phyloP scores from a whole-genome alignment of 2,329 filamentous ascomycete genomes.

The Coleophoma crateriformis region DNA sequence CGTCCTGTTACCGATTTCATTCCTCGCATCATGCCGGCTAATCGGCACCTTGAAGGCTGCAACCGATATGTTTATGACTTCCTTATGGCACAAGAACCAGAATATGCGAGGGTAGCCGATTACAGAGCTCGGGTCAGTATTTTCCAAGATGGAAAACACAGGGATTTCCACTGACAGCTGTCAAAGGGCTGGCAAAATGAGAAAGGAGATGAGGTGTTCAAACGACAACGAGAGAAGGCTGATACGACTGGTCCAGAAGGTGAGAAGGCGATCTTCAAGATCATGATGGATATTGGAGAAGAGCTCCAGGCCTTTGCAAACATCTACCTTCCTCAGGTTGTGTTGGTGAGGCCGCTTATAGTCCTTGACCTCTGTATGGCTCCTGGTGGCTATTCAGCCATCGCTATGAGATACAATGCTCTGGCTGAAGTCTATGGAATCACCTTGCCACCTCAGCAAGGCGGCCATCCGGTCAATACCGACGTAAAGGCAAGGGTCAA shows the following conservation, averaged over 20 bases:
- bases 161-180: not conserved
- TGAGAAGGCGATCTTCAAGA: slow-evolving; percentile 27
- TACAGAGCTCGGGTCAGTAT: slow-evolving; percentile 11
- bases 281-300: slow-evolving; percentile 37
- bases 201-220: slow-evolving; percentile 36
- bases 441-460: slow-evolving; percentile 10
- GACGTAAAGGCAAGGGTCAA: not conserved
- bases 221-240: slow-evolving; percentile 30
- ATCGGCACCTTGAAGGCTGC: not conserved
- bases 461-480: slow-evolving; percentile 10
- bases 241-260: slow-evolving; percentile 25
- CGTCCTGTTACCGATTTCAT: not conserved
- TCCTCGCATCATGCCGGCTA: not conserved
- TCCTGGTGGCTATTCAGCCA: slow-evolving; percentile 15
- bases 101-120: slow-evolving; percentile 12
- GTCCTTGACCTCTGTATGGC: slow-evolving; percentile 23
- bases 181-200: slow-evolving; percentile 39
- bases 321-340: not conserved
- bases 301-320: slow-evolving; percentile 30
- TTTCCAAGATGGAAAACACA: not conserved
- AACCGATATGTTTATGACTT: slow-evolving; percentile 10
- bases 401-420: slow-evolving; percentile 13
- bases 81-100: slow-evolving; percentile 9
- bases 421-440: slow-evolving; percentile 11
- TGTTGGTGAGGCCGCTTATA: slow-evolving; percentile 3